These are phyloP conservation scores for Ophiorrhiza pumila DNA, from an alignment of 257 asterid species.

Conservation along the genomic window DNA sequence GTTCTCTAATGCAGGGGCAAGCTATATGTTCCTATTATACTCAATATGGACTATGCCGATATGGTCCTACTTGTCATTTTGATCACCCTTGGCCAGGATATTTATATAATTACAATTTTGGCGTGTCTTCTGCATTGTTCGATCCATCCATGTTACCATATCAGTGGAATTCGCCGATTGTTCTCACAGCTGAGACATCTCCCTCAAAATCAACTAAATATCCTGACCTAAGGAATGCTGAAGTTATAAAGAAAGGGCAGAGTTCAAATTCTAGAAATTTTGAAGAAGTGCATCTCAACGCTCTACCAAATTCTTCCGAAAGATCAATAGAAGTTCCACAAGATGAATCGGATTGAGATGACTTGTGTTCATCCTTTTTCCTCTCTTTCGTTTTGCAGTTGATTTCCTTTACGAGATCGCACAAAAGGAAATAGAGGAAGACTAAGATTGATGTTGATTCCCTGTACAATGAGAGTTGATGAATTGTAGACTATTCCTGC, in stretches of 20 bases:
- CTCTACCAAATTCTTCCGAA: background rate
- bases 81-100: constrained; percentile 65
- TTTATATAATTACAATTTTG: constrained; percentile 34
- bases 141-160: constrained; percentile 12
- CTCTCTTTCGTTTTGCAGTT: background rate
- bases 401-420: background rate
- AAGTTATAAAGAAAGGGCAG: constrained; percentile 10
- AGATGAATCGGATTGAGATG: constrained; percentile 14
- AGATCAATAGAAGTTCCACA: background rate
- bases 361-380: no score
- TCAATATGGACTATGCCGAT: constrained; percentile 56
- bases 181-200: constrained; percentile 3
- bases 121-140: constrained; percentile 4
- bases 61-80: constrained; percentile 54
- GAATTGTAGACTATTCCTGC: background rate
- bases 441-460: no score
- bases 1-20: constrained; percentile 45
- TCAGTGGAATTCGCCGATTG: constrained; percentile 15
- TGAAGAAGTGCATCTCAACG: background rate
- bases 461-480: background rate
- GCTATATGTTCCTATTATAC: constrained; percentile 47
- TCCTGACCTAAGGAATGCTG: constrained; percentile 9
- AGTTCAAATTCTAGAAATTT: background rate
- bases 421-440: background rate
- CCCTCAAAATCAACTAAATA: constrained; percentile 11